These are phyloP conservation scores for Malassezia furfur DNA, from an alignment of 1,284 basidiomycete genomes.

Conservation along the genomic window DNA sequence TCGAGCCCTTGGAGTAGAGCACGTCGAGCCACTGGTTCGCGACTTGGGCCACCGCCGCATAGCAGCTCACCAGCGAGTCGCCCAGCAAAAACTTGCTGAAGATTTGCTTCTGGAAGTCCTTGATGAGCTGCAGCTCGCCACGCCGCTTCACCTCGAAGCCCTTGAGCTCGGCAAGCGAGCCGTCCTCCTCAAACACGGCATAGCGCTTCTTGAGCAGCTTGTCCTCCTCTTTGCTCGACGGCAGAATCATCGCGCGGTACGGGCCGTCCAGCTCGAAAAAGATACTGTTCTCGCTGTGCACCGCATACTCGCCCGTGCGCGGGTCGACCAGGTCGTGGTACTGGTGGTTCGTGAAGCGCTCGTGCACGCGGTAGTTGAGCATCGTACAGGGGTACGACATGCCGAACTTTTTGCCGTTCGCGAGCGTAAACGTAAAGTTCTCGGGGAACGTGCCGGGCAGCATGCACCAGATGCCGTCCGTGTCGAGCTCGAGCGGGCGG, in stretches of 20 bases:
- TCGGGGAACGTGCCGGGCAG: conserved; percentile 94
- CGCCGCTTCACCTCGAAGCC: conserved; percentile 98
- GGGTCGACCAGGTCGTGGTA: conserved; percentile 77
- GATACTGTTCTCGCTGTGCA: conserved; percentile 97
- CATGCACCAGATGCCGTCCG: conserved; percentile 99
- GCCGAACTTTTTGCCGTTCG: conserved; percentile 72
- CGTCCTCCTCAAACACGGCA: conserved; percentile 98
- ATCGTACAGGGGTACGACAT: conserved; percentile 99
- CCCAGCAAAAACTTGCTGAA: conserved; percentile 96
- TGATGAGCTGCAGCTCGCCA: conserved; percentile 96
- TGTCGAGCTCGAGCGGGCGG: conserved; percentile 91
- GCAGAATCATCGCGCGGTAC: conserved; percentile 97
- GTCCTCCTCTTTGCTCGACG: conserved; percentile 98
- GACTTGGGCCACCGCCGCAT: conserved; percentile 81
- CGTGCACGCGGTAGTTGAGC: conserved; percentile 96
- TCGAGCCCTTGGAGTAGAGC: conserved; percentile 74
- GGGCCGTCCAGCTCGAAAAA: conserved; percentile 99
- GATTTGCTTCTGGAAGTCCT: conserved; percentile 97
- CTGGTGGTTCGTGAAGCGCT: conserved; percentile 91
- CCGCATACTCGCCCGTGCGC: conserved; percentile 61
- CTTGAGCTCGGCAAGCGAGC: conserved; percentile 89
- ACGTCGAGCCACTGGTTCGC: conserved; percentile 98
- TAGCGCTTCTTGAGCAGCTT: conserved; percentile 98
- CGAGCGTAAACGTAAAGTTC: conserved; percentile 89
- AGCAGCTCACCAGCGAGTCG: conserved; percentile 85